Percentiles rank a stretch among this genome's conserved stretches.
These are phyloP conservation scores for Penicillium verrucosum DNA, from an alignment of 2,329 filamentous ascomycete species.

Conservation along the genomic window DNA sequence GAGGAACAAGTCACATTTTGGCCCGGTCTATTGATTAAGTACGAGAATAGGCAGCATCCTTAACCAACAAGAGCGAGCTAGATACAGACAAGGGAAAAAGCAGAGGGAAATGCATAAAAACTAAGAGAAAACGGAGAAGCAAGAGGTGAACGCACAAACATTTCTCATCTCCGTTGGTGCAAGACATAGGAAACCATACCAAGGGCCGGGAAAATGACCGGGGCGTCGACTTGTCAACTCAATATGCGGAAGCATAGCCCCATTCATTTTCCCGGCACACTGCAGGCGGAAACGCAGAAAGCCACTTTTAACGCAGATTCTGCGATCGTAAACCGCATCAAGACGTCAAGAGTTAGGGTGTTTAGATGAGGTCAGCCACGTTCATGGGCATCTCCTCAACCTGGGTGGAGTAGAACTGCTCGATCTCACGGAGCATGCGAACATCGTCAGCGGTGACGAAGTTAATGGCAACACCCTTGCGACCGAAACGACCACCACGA, in stretches of 20 bases:
- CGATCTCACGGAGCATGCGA: conserved; percentile 93
- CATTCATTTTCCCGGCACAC: conserved; percentile 12
- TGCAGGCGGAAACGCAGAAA: conserved; percentile 36
- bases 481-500: conserved; percentile 88
- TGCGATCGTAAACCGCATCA: conserved; percentile 40
- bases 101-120: conserved; percentile 30
- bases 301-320: conserved; percentile 41
- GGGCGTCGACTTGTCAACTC: conserved; percentile 10
- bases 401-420: conserved; percentile 93
- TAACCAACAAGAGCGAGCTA: conserved; percentile 39
- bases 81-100: conserved; percentile 34
- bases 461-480: conserved; percentile 99
- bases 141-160: conserved; percentile 35
- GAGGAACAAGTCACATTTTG: conserved; percentile 39
- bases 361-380: conserved; percentile 57
- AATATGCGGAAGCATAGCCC: conserved; percentile 10
- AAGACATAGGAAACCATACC: conserved; percentile 40
- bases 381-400: conserved; percentile 99
- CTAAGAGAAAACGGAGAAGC: conserved; percentile 34
- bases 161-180: conserved; percentile 39
- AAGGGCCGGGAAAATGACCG: conserved; percentile 10
- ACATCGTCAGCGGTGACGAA: conserved; percentile 99
- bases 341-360: conserved; percentile 31
- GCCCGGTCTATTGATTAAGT: conserved; percentile 37
- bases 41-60: conserved; percentile 33